phyloP scores from a whole-genome alignment of 129 eudicot species.

The Centrapalus pauciflorus region DNA sequence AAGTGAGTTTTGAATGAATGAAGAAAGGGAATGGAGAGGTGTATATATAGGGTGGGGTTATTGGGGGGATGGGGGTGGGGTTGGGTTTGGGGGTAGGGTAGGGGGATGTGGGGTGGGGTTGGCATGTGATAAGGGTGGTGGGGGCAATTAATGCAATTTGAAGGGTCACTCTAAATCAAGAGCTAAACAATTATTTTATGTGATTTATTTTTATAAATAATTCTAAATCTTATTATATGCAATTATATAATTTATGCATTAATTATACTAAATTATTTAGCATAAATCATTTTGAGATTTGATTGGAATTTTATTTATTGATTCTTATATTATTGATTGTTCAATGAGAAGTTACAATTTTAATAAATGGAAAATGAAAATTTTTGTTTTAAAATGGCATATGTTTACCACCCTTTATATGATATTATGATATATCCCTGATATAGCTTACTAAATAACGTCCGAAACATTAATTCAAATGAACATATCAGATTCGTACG shows the following conservation, averaged over 20 bases:
- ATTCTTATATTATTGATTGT: neutral
- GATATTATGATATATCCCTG: neutral
- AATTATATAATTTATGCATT: conserved; percentile 11
- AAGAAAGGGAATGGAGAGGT: neutral
- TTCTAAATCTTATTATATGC: neutral
- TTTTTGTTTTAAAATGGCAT: neutral
- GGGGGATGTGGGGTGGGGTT: neutral
- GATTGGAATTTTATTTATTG: neutral
- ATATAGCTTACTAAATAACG: neutral
- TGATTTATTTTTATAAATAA: conserved; percentile 7
- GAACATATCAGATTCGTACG: neutral
- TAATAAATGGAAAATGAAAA: neutral
- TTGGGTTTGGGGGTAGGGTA: neutral
- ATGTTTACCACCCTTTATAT: too few relatives aligned
- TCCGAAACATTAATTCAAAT: neutral
- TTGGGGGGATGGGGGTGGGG: neutral
- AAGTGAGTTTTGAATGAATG: conserved; percentile 25
- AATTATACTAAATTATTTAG: neutral
- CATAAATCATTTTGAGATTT: conserved; percentile 10
- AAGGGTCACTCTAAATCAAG: conserved; percentile 26
- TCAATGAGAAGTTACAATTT: neutral
- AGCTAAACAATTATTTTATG: conserved; percentile 13
- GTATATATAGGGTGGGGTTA: conserved; percentile 18
- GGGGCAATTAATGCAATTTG: conserved; percentile 20
- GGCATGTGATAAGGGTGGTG: conserved; percentile 35